phyloP scores from a whole-genome alignment of 352 stramenopile species.

The Thraustotheca clavata region DNA sequence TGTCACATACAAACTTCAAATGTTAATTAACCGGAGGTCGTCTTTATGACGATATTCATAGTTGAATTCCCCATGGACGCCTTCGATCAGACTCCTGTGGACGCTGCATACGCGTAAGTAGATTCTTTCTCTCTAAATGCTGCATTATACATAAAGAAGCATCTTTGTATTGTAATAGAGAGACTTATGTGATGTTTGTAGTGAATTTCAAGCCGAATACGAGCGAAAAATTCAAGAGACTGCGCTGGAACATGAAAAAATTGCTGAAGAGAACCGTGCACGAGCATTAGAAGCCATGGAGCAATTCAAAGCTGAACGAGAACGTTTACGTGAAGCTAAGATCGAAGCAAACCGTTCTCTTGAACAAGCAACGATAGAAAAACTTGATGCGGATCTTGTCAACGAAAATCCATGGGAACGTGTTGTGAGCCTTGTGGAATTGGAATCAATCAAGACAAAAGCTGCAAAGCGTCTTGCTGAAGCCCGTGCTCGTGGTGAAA shows the following conservation, averaged over 20 bases:
- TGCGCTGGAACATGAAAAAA: conserved; percentile 12
- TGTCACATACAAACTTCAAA: conserved; percentile 11
- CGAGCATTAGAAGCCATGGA: conserved; percentile 39
- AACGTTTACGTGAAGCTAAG: conserved; percentile 83
- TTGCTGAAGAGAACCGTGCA: conserved; percentile 25
- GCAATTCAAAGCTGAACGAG: conserved; percentile 77
- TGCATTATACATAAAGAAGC: not conserved
- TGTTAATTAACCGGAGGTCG: not conserved
- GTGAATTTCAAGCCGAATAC: conserved; percentile 19
- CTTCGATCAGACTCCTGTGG: conserved; percentile 1
- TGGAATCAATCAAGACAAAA: conserved; percentile 65
- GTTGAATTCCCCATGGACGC: conserved; percentile 9
- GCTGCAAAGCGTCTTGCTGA: conserved; percentile 33
- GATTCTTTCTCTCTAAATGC: not conserved
- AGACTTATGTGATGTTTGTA: conserved; percentile 6
- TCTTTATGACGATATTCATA: not conserved
- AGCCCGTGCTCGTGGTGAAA: conserved; percentile 25
- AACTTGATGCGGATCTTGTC: conserved; percentile 90
- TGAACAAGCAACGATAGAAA: conserved; percentile 92
- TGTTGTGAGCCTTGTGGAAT: conserved; percentile 90
- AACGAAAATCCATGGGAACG: conserved; percentile 93
- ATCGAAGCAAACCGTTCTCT: conserved; percentile 89
- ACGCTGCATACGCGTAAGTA: conserved; percentile 20
- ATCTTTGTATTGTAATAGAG: not conserved
- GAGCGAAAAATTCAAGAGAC: conserved; percentile 20